Percentiles rank a stretch among this genome's conserved stretches.
phyloP scores from a whole-genome alignment of 2,329 filamentous ascomycete genomes.

The Torrubiellomyces zombiae region DNA sequence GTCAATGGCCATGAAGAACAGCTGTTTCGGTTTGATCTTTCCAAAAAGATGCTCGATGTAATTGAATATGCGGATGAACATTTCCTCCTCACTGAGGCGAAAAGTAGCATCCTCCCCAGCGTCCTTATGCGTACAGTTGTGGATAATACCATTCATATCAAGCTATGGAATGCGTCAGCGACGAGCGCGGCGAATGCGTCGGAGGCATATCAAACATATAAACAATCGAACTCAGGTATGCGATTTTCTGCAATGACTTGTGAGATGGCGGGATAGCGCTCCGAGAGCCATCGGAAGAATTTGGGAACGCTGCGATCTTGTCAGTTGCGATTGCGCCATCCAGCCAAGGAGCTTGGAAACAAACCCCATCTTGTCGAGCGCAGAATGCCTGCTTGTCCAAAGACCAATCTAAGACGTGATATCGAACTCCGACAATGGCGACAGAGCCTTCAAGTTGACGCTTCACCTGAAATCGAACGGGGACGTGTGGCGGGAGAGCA shows the following conservation, averaged over 20 bases:
- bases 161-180: constrained; percentile 30
- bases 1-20: constrained; percentile 99
- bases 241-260: constrained; percentile 97
- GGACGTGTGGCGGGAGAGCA: too few species aligned
- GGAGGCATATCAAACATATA: constrained; percentile 46
- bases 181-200: not conserved
- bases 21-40: constrained; percentile 94
- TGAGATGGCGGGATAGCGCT: constrained; percentile 96
- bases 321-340: constrained; percentile 5
- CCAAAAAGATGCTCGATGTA: constrained; percentile 98
- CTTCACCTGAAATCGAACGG: too few species aligned
- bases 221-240: constrained; percentile 95
- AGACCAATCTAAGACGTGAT: not conserved
- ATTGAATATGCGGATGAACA: constrained; percentile 99
- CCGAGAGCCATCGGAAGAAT: constrained; percentile 98
- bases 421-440: not conserved
- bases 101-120: constrained; percentile 72
- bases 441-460: not conserved
- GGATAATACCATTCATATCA: constrained; percentile 99
- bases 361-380: constrained; percentile 14
- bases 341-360: constrained; percentile 2
- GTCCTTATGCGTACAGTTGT: constrained; percentile 98
- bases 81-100: constrained; percentile 90
- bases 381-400: not conserved
- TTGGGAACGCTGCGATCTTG: constrained; percentile 47